Conservation (phyloP, 2,329 filamentous ascomycete genomes). For the Colletotrichum cordylinicola region DNA sequence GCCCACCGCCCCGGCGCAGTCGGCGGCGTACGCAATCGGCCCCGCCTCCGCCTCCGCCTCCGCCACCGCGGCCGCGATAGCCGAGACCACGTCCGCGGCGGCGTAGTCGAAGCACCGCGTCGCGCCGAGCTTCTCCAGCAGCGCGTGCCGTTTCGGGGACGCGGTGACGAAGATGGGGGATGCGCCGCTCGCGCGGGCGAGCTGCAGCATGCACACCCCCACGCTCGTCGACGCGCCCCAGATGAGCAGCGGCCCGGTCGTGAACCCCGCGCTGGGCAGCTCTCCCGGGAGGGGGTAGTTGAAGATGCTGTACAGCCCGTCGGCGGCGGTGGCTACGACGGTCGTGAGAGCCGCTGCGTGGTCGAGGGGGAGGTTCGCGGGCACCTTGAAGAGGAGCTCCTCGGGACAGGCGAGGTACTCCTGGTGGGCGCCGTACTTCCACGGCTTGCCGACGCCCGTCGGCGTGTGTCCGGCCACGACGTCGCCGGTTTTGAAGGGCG, state of each 20-base stretch:
- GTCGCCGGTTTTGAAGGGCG: background rate
- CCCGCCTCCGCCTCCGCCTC: background rate
- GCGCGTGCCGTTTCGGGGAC: slow-evolving; percentile 33
- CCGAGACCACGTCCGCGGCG: background rate
- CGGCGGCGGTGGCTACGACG: slow-evolving; percentile 24
- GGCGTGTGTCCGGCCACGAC: background rate
- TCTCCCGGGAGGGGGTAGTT: slow-evolving; percentile 13
- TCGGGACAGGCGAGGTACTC: slow-evolving; percentile 5
- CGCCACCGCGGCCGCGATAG: background rate
- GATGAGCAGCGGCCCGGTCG: slow-evolving; percentile 32
- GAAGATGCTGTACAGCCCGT: slow-evolving; percentile 26
- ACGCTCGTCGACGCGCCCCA: slow-evolving; percentile 43
- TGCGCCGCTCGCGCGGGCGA: slow-evolving; percentile 35
- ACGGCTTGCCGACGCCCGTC: slow-evolving; percentile 1
- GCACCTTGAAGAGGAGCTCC: background rate
- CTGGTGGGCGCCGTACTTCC: slow-evolving; percentile 7
- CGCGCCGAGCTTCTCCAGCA: slow-evolving; percentile 36
- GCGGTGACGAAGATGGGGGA: slow-evolving; percentile 37
- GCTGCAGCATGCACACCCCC: slow-evolving; percentile 38
- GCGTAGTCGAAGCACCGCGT: slow-evolving; percentile 40
- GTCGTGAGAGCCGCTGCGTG: slow-evolving; percentile 22
- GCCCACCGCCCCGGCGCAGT: background rate
- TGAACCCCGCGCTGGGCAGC: background rate
- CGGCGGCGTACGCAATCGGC: slow-evolving; percentile 6
- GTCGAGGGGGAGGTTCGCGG: slow-evolving; percentile 1